A percentile compares a stretch with the other conserved stretches of the same genome.
phyloP scores from a whole-genome alignment of 305 asterid genomes.

The Plantago rigida region DNA sequence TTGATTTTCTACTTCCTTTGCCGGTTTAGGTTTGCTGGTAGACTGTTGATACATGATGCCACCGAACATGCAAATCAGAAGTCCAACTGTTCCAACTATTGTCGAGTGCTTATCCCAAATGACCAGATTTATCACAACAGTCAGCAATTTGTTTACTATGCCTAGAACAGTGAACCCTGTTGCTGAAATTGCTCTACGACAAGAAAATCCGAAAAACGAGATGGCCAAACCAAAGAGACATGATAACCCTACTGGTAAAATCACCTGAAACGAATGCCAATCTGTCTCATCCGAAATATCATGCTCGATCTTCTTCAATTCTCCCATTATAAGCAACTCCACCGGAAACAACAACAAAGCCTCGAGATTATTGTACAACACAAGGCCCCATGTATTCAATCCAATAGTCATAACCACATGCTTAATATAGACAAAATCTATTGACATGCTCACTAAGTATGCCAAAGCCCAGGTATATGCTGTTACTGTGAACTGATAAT shows the following conservation, averaged over 20 bases:
- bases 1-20: constrained; percentile 30
- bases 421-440: constrained; percentile 87
- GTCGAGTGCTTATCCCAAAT: constrained; percentile 93
- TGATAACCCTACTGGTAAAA: constrained; percentile 71
- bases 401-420: constrained; percentile 94
- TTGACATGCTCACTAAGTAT: constrained; percentile 77
- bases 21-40: constrained; percentile 48
- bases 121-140: constrained; percentile 76
- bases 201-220: constrained; percentile 75
- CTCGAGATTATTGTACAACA: constrained; percentile 84
- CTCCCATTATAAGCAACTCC: constrained; percentile 90
- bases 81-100: constrained; percentile 72
- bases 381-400: constrained; percentile 91
- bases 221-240: constrained; percentile 84
- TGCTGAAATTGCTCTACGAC: too few species aligned
- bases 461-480: constrained; percentile 93
- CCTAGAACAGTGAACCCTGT: constrained; percentile 60
- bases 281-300: constrained; percentile 60
- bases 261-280: constrained; percentile 64
- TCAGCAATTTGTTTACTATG: constrained; percentile 76
- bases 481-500: constrained; percentile 69
- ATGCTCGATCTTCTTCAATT: constrained; percentile 66
- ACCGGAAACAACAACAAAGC: constrained; percentile 75
- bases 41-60: constrained; percentile 85
- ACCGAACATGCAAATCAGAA: constrained; percentile 79